phyloP scores from a whole-genome alignment of 2,329 filamentous ascomycete genomes.

The Apiospora arundinis region DNA sequence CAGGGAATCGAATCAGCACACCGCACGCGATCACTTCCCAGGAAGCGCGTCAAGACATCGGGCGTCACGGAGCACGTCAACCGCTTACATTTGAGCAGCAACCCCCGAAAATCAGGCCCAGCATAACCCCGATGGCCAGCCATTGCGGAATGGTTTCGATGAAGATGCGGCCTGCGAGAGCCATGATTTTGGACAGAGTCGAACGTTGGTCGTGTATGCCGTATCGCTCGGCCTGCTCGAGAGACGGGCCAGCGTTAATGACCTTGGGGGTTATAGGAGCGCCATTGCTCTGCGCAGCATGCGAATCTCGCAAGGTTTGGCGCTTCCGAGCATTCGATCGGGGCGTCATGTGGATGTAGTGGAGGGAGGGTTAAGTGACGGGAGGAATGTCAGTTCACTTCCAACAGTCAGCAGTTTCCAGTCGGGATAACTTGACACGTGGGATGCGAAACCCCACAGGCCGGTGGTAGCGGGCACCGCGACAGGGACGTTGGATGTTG shows the following conservation, averaged over 20 bases:
- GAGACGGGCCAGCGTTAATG: conserved; percentile 59
- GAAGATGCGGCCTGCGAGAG: conserved; percentile 58
- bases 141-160: conserved; percentile 67
- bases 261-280: conserved; percentile 52
- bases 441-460: conserved; percentile 13
- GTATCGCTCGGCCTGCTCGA: conserved; percentile 62
- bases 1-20: conserved; percentile 36
- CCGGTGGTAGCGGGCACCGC: neutral
- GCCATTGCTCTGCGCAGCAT: conserved; percentile 48
- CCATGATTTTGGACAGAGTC: conserved; percentile 56
- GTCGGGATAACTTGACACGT: conserved; percentile 15
- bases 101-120: conserved; percentile 90
- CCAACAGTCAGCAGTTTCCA: neutral
- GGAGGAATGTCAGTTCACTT: conserved; percentile 13
- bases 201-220: conserved; percentile 60
- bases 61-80: neutral
- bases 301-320: conserved; percentile 52
- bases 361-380: conserved; percentile 36
- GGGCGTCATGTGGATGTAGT: conserved; percentile 46
- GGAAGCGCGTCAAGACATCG: conserved; percentile 13
- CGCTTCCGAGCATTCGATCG: conserved; percentile 50
- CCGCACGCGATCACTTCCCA: neutral
- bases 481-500: neutral
- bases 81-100: conserved; percentile 86
- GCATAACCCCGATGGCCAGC: conserved; percentile 71